phyloP scores from a whole-genome alignment of 2,329 filamentous ascomycete species.

The Fonsecaea pugnacius region DNA sequence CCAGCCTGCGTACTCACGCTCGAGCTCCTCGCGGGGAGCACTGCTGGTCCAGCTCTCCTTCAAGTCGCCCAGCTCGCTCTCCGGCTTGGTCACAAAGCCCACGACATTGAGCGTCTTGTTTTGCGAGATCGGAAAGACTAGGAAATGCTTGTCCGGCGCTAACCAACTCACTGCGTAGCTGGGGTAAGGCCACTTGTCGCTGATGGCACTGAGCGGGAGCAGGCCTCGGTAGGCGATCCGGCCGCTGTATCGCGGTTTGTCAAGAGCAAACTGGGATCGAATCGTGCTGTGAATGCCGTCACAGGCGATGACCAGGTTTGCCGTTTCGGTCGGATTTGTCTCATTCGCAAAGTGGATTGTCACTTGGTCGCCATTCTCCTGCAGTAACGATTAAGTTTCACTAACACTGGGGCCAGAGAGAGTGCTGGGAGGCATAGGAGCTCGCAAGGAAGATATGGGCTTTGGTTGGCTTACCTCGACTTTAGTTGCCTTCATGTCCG shows the following conservation, averaged over 20 bases:
- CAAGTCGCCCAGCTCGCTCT: slow-evolving; percentile 41
- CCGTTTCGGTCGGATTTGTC: slow-evolving; percentile 21
- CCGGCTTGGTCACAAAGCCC: slow-evolving; percentile 42
- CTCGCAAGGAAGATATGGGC: not conserved
- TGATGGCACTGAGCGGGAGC: slow-evolving; percentile 12
- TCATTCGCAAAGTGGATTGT: slow-evolving; percentile 38
- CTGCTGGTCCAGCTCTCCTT: slow-evolving; percentile 46
- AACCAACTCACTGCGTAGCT: slow-evolving; percentile 41
- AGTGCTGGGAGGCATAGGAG: not conserved
- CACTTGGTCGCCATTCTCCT: slow-evolving; percentile 20
- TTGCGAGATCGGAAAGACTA: slow-evolving; percentile 45
- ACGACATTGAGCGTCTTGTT: slow-evolving; percentile 46
- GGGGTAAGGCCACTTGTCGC: slow-evolving; percentile 35
- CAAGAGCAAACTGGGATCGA: slow-evolving; percentile 8
- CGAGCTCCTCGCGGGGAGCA: slow-evolving; percentile 38
- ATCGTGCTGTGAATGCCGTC: slow-evolving; percentile 37
- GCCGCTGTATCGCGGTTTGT: slow-evolving; percentile 26
- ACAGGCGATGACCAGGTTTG: slow-evolving; percentile 35
- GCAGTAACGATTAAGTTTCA: not conserved
- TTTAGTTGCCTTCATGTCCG: slow-evolving; percentile 12
- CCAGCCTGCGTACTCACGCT: slow-evolving; percentile 22
- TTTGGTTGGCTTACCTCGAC: slow-evolving; percentile 4
- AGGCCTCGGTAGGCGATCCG: slow-evolving; percentile 27
- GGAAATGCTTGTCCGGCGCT: slow-evolving; percentile 44
- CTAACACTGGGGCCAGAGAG: not conserved